Conservation (phyloP, 208 protist genomes). For the Leishmania tarentolae region DNA sequence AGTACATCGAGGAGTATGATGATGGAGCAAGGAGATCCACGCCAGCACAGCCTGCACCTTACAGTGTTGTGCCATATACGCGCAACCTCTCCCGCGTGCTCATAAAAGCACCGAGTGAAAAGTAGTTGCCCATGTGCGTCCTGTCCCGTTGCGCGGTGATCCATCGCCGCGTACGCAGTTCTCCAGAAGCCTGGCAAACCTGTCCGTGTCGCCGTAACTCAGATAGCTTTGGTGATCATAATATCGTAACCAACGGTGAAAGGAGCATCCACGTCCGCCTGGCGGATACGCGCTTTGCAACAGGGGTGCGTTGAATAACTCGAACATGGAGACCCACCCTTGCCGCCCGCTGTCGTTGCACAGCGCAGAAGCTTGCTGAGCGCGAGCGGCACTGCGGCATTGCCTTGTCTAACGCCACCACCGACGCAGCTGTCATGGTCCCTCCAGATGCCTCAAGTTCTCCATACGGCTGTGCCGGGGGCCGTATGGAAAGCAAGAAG, state of each 20-base stretch:
- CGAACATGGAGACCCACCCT: slow-evolving; percentile 28
- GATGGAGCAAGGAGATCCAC: slow-evolving; percentile 28
- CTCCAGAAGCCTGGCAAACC: slow-evolving; percentile 11
- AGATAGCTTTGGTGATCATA: neutral
- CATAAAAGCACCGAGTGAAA: slow-evolving; percentile 21
- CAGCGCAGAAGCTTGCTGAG: neutral
- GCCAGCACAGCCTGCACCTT: slow-evolving; percentile 18
- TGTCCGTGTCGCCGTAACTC: slow-evolving; percentile 9
- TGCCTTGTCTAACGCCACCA: neutral
- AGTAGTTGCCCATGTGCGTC: slow-evolving; percentile 19
- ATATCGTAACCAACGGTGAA: slow-evolving; percentile 29
- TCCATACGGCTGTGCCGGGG: slow-evolving; percentile 24
- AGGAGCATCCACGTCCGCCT: slow-evolving; percentile 12
- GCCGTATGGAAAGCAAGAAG: slow-evolving; percentile 23
- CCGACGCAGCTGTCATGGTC: neutral
- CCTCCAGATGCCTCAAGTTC: neutral
- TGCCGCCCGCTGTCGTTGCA: neutral
- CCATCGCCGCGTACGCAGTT: slow-evolving; percentile 29
- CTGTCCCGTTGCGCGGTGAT: slow-evolving; percentile 23
- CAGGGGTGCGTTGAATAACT: slow-evolving; percentile 26
- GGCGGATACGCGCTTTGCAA: slow-evolving; percentile 28
- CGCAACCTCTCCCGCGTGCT: slow-evolving; percentile 39
- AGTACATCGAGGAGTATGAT: slow-evolving; percentile 36
- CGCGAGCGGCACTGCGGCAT: slow-evolving; percentile 14
- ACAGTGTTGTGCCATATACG: slow-evolving; percentile 22